phyloP scores from a whole-genome alignment of 192 early-diverging fungal genomes.

The Umbelopsis ramanniana region DNA sequence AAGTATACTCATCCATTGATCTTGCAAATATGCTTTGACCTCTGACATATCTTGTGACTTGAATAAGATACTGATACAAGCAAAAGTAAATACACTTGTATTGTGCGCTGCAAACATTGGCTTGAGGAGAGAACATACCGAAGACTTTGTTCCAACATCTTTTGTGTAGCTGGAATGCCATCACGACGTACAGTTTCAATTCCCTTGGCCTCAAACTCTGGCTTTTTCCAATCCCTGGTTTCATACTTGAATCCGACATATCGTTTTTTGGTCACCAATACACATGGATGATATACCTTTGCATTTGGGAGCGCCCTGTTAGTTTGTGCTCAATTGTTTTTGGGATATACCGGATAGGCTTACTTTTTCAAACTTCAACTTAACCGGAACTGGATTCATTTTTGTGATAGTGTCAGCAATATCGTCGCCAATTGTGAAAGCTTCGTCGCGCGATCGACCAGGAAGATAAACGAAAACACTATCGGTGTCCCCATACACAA shows the following conservation, averaged over 20 bases:
- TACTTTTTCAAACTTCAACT: slow-evolving; percentile 94
- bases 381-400: slow-evolving; percentile 80
- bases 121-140: slow-evolving; percentile 48
- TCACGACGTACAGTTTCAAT: slow-evolving; percentile 94
- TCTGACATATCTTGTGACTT: slow-evolving; percentile 76
- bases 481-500: slow-evolving; percentile 97
- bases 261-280: slow-evolving; percentile 91
- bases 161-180: slow-evolving; percentile 78
- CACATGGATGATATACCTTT: slow-evolving; percentile 83
- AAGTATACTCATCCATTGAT: slow-evolving; percentile 77
- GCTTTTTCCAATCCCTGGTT: slow-evolving; percentile 59
- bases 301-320: neutral
- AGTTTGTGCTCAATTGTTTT: neutral
- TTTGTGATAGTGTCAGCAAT: slow-evolving; percentile 79
- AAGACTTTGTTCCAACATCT: slow-evolving; percentile 77
- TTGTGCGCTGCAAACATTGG: neutral
- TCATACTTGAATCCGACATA: slow-evolving; percentile 92
- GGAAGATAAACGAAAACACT: slow-evolving; percentile 83
- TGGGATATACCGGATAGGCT: neutral
- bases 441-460: slow-evolving; percentile 68
- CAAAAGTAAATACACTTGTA: neutral
- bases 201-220: slow-evolving; percentile 92
- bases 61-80: slow-evolving; percentile 71
- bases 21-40: slow-evolving; percentile 75
- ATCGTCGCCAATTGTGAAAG: slow-evolving; percentile 82